Base-by-base conservation (phyloP, 371 early-diverging fungal genomes). In the Mucor circinelloides region DNA sequence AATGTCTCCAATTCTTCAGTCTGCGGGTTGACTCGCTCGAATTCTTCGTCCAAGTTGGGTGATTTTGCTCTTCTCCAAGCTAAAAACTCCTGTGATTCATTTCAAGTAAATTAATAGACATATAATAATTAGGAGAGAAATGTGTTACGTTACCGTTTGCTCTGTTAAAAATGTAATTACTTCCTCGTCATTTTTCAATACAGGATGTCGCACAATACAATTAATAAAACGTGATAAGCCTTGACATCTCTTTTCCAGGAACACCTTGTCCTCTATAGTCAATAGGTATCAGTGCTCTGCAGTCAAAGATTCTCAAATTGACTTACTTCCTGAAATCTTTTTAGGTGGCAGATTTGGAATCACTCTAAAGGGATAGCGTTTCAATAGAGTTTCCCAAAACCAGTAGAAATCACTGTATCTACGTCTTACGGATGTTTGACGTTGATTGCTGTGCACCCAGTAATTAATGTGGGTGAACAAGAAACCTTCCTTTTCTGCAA, bases 191-290 rank as follows among this genome's bases (percentile, higher is more conserved):
- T 85, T 78, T 56, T 81, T 78, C 32, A 94, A 68, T 0, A 85
- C 80, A 2, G 94, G 94, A 66, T 94, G 94, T 58, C 90, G 84
- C 25, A 85, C 88, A 40, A 94, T 63, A 46, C 87, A 85, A 70
- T 91, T 90, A 56, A 89, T 84, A 71, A 91, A 94, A 10, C 93
- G 83, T 2, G 78, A 72, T 34, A 94, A 73, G 5, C 92, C 92
- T 19, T 86, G 83, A 30, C 89, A 79, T 15, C 94, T 80, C 42
- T 85, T 77, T 52, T 92, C 90, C 54, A 93, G 64, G 71, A 94
- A 94, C 6, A 73, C 77, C 30, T 84, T 79, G 65, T 93, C 90
- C 21, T 81, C 89, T 85, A 74, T 61, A 72, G 7, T 31, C 21
- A 27, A 13, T 34, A 27, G 23, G 30, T 0, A 23, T 56, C 28